Evolutionary conservation across 345 rosid genomes (phyloP).

Genomic region (Lepidium sativum): DNA sequence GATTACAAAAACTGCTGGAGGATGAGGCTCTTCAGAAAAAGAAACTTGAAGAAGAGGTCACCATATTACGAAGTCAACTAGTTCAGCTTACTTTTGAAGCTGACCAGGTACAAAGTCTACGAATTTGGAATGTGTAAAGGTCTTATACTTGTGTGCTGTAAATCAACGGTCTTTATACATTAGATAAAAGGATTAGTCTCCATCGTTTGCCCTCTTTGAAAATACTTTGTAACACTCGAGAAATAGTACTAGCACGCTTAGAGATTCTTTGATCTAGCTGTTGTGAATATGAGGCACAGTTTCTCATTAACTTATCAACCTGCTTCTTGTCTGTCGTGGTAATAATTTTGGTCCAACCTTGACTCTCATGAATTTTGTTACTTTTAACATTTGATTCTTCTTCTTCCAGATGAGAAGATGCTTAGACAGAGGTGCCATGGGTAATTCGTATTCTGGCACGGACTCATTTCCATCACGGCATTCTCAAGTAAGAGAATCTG

Average conservation of each 20-base stretch:
- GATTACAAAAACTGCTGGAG: conserved; percentile 66
- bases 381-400: background rate
- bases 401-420: conserved; percentile 59
- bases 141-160: background rate
- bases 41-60: conserved; percentile 83
- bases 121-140: background rate
- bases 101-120: conserved; percentile 63
- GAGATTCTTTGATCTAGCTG: background rate
- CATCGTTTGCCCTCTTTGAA: background rate
- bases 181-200: background rate
- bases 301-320: background rate
- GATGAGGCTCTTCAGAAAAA: conserved; percentile 64
- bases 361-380: background rate
- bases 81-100: conserved; percentile 84
- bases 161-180: background rate
- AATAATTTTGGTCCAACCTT: background rate
- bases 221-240: background rate
- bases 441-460: conserved; percentile 41
- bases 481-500: conserved; percentile 49
- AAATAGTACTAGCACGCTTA: background rate
- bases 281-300: background rate
- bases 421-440: conserved; percentile 47
- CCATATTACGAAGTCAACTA: conserved; percentile 63
- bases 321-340: conserved; percentile 4
- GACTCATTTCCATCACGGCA: conserved; percentile 52